Base-by-base conservation (phyloP, 2,329 filamentous ascomycete genomes). In the Venturia oleaginea region DNA sequence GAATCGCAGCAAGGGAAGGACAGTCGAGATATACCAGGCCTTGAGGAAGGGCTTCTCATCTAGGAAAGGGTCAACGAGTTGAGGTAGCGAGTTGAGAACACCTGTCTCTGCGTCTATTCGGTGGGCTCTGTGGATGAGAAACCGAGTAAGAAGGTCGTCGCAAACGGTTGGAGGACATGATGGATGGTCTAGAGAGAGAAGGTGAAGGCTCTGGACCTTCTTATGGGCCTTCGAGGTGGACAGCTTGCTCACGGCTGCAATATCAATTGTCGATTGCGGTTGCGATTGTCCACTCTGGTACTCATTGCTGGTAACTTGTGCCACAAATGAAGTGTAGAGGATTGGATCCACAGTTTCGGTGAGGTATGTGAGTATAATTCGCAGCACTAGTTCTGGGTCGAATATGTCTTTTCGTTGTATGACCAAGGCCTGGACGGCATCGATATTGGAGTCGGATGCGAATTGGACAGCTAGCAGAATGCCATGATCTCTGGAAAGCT, bases 321-420 rank as follows among this genome's bases (percentile, higher is more conserved):
- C 74, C 17, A 46, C 57, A 42, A 65, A 48, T 17, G 43, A 34
- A 19, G 59, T 55, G 71, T 92, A 92, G 57, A 79, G 73, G n/a
- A 75, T 76, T 5, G 90, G 85, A 5, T 83, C 83, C 5, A 85
- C 72, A 54, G 83, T 87, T 74, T 93, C 90, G 32, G 91, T 91
- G 0, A 95, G 80, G 71, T 88, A 90, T 24, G 87, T 90, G 57
- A 95, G 81, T 27, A 95, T 76, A 63, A 94, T 86, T 55, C 88
- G 86, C 65, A 94, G 79, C 30, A 90, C 72, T 17, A 91, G 77
- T 65, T 89, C 84, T 55, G 83, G 81, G 34, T 82, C 80, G 64
- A 94, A 78, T 43, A 86, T 80, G 64, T 82, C 77, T 63, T 76
- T 75, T 69, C 89, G 78, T 46, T 80, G 77, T 27, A 82, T 78